Base-by-base conservation (phyloP, 345 rosid species). In the Kandelia obovata region DNA sequence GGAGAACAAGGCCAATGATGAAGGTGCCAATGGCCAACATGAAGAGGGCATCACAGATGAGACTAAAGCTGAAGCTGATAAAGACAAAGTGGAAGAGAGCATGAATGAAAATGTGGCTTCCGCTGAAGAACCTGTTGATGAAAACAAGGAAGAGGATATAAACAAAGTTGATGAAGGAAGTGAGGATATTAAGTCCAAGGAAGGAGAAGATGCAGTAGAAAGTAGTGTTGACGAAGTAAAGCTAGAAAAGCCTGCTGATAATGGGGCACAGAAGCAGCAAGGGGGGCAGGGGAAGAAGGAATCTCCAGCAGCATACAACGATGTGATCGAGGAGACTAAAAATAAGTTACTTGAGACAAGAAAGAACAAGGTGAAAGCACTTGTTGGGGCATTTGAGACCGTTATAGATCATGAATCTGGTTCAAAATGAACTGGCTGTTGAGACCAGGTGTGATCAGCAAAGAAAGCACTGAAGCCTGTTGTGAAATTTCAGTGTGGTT, bases 331-430 rank as follows among this genome's bases (percentile, higher is more conserved):
- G 68, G 86, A 89, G 78, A 85, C 90, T 0, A 85, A 91, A 37
- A 83, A 83, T 72, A 93, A 83, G 80, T 82, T 91, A 20, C 80
- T 85, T 39, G 88, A 82, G 78, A 74, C 73, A 74, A 91, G 87
- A 83, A 93, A 80, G 86, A 93, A 88, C 91, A 93, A 84, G 67
- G 98, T 93, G 65, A 83, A 67, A 58, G 96, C 97, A 53, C 75
- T 93, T 69, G 98, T 85, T 23, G 97, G 98, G 35, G 98, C 98
- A 27, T 93, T 93, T 61, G 87, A 93, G 85, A 89, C 92, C 20
- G 98, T 89, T 75, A 93, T 93, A 28, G 95, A 87, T 73, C 83
- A 89, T 63, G 90, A 92, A 83, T 71, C 82, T 25, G 74, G 78
- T 56, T 77, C 89, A 64, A 85, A 83, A 56, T 56, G 30, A 56